These are phyloP conservation scores for Gaillardinia entomophila DNA, from an alignment of 805 yeast genomes.

Conservation along the genomic window DNA sequence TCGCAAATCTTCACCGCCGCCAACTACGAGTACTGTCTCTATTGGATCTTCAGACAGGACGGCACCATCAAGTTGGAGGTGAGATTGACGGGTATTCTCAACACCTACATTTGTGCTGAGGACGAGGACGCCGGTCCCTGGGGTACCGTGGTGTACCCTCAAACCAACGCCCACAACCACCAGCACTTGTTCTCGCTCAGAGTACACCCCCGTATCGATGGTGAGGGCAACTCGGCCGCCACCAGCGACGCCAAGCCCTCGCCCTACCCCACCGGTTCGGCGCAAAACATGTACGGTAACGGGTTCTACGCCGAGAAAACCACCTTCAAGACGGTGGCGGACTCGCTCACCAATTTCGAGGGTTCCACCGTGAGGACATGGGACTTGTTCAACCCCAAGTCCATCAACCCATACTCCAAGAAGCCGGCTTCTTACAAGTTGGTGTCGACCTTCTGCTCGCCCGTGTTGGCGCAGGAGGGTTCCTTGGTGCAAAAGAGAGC, in stretches of 20 bases:
- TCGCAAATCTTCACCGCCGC: constrained; percentile 86
- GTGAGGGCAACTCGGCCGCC: constrained; percentile 71
- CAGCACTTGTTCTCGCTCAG: constrained; percentile 78
- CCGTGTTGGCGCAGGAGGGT: constrained; percentile 66
- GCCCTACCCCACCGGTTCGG: constrained; percentile 55
- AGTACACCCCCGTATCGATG: constrained; percentile 77
- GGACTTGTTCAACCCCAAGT: constrained; percentile 72
- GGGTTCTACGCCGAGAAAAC: constrained; percentile 65
- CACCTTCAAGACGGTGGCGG: constrained; percentile 61
- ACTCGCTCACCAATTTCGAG: constrained; percentile 57
- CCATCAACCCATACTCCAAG: constrained; percentile 61
- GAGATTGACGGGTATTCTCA: constrained; percentile 77
- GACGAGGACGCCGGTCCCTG: constrained; percentile 68
- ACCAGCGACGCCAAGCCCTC: constrained; percentile 58
- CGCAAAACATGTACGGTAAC: constrained; percentile 74
- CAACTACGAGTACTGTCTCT: constrained; percentile 78
- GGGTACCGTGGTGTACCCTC: constrained; percentile 78
- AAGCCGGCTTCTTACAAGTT: constrained; percentile 73
- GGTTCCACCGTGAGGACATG: constrained; percentile 65
- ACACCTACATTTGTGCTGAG: constrained; percentile 61
- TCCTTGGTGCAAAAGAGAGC: constrained; percentile 77
- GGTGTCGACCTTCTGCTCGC: constrained; percentile 70
- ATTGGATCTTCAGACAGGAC: constrained; percentile 80
- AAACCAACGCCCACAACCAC: constrained; percentile 80
- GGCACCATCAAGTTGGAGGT: constrained; percentile 77